These are phyloP conservation scores for Gymnopus androsaceus DNA, from an alignment of 1,284 basidiomycete genomes.

Conservation along the genomic window DNA sequence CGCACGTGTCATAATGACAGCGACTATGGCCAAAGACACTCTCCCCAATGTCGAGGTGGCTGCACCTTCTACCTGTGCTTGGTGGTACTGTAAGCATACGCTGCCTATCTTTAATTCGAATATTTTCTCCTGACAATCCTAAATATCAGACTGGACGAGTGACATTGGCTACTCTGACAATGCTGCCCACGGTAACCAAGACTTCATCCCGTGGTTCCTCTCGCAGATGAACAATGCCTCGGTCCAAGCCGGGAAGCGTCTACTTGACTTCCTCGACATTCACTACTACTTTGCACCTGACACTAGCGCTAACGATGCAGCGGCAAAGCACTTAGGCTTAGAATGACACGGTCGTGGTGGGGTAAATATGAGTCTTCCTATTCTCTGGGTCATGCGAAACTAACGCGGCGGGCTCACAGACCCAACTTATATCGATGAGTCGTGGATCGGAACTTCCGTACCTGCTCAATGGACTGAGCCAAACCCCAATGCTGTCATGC, in stretches of 20 bases:
- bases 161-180: constrained; percentile 47
- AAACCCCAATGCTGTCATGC: constrained; percentile 41
- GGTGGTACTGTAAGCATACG: constrained; percentile 50
- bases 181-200: constrained; percentile 47
- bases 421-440: constrained; percentile 51
- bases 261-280: constrained; percentile 53
- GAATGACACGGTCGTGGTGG: constrained; percentile 51
- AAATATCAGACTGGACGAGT: constrained; percentile 47
- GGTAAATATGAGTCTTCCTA: constrained; percentile 28
- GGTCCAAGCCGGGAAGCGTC: constrained; percentile 35
- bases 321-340: constrained; percentile 50
- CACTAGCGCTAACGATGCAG: constrained; percentile 50
- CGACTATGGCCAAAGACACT: constrained; percentile 43
- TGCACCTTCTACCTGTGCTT: constrained; percentile 50
- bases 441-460: constrained; percentile 41
- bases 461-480: constrained; percentile 47
- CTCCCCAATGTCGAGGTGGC: constrained; percentile 44
- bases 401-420: constrained; percentile 31
- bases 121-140: no score
- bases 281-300: constrained; percentile 55
- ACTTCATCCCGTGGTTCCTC: constrained; percentile 58
- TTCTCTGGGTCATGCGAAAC: not conserved
- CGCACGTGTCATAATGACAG: constrained; percentile 42
- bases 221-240: constrained; percentile 43
- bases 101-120: constrained; percentile 6